Evolutionary conservation across 495 filamentous ascomycete genomes (phyloP).

Genomic region (Penicillium dipodomyicola): DNA sequence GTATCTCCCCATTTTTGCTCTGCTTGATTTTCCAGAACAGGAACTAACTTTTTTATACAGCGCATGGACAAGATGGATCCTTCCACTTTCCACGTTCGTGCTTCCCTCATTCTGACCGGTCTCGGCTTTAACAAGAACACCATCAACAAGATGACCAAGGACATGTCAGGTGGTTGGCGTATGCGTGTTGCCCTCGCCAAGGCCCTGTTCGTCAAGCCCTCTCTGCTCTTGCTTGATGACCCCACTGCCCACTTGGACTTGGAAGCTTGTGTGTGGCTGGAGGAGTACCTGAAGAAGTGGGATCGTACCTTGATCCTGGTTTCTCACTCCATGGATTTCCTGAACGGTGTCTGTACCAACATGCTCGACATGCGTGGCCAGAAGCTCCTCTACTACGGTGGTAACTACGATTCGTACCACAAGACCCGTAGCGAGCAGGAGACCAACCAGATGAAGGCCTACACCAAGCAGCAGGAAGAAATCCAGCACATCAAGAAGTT

Average conservation of each 20-base stretch:
- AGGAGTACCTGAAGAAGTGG: conserved; percentile 99
- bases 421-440: conserved; percentile 96
- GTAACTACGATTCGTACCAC: conserved; percentile 98
- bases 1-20: conserved; percentile 28
- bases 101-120: conserved; percentile 95
- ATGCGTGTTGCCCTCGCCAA: conserved; percentile 98
- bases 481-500: conserved; percentile 99
- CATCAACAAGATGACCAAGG: conserved; percentile 98
- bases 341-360: conserved; percentile 97
- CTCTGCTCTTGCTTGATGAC: conserved; percentile 93
- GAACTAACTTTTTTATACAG: conserved; percentile 49
- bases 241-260: conserved; percentile 99
- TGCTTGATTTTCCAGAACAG: neutral
- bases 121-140: conserved; percentile 97
- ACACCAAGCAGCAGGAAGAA: conserved; percentile 98
- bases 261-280: conserved; percentile 98
- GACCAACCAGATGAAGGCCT: conserved; percentile 97
- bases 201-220: conserved; percentile 97
- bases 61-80: conserved; percentile 99
- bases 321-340: conserved; percentile 96
- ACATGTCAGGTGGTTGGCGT: conserved; percentile 99
- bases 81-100: conserved; percentile 97
- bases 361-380: conserved; percentile 98
- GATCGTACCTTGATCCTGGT: conserved; percentile 95
- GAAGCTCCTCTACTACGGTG: conserved; percentile 95